These are phyloP conservation scores for Tetrapisispora taiwanensis DNA, from an alignment of 805 yeast species.

Conservation along the genomic window DNA sequence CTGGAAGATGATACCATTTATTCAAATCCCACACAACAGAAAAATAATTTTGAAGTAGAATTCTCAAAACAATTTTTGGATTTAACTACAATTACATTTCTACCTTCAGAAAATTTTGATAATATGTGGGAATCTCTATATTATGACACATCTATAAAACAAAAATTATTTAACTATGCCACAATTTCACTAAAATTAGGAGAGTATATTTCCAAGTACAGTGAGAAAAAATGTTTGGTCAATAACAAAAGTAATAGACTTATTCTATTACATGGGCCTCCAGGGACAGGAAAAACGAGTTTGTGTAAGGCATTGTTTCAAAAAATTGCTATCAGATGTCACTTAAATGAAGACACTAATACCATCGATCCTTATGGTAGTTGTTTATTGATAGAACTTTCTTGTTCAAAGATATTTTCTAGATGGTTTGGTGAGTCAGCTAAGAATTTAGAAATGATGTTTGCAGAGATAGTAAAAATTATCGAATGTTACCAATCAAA, in stretches of 20 bases:
- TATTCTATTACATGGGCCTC: conserved; percentile 34
- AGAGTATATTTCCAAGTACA: conserved; percentile 5
- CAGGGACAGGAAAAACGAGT: conserved; percentile 41
- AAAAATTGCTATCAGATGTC: conserved; percentile 29
- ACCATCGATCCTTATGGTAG: conserved; percentile 5
- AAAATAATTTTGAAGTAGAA: too few species aligned
- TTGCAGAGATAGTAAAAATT: conserved; percentile 27
- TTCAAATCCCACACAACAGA: neutral
- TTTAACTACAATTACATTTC: conserved; percentile 10
- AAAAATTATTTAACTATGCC: conserved; percentile 26
- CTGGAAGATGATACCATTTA: conserved; percentile 10
- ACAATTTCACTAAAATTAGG: conserved; percentile 26
- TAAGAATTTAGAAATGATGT: conserved; percentile 31
- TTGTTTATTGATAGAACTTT: conserved; percentile 33
- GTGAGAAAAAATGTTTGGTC: neutral
- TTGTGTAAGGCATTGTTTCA: conserved; percentile 34
- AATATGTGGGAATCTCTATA: conserved; percentile 30
- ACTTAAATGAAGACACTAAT: neutral
- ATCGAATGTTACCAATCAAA: conserved; percentile 10
- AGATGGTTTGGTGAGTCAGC: conserved; percentile 41
- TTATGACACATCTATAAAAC: conserved; percentile 26
- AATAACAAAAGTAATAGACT: conserved; percentile 19
- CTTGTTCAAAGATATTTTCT: conserved; percentile 36
- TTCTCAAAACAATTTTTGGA: conserved; percentile 13
- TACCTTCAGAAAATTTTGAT: conserved; percentile 28